Percentiles rank a stretch among this genome's conserved stretches.
phyloP scores from a whole-genome alignment of 1,139 yeast genomes.

The Yamadazyma taylorii region DNA sequence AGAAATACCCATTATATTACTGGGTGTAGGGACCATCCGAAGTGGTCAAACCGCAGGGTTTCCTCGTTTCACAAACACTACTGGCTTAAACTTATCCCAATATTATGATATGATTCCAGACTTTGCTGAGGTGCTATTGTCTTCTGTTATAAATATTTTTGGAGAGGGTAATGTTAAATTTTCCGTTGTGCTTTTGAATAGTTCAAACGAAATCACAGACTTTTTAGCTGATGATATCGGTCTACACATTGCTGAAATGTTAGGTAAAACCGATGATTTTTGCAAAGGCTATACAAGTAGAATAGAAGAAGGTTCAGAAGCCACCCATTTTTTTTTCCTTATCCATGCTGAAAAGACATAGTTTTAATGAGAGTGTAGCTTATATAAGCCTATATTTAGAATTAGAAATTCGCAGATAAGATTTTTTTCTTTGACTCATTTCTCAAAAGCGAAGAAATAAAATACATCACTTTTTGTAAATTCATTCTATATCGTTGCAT shows the following conservation, averaged over 20 bases:
- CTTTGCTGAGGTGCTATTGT: conserved; percentile 24
- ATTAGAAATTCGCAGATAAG: not conserved
- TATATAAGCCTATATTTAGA: too few species aligned
- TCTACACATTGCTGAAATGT: conserved; percentile 32
- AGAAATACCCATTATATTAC: conserved; percentile 32
- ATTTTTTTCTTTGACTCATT: conserved; percentile 8
- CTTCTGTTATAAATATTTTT: conserved; percentile 27
- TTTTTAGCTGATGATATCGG: conserved; percentile 33
- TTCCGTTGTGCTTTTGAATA: conserved; percentile 30
- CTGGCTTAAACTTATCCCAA: conserved; percentile 19
- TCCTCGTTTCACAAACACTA: conserved; percentile 17
- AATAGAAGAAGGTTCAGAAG: conserved; percentile 17
- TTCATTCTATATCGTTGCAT: too few species aligned
- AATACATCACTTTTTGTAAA: too few species aligned
- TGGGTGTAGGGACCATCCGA: conserved; percentile 21
- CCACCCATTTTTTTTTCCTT: conserved; percentile 32
- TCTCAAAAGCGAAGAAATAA: not conserved
- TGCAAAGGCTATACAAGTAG: conserved; percentile 23
- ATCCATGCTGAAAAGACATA: conserved; percentile 29
- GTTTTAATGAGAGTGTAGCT: too few species aligned
- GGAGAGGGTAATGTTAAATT: conserved; percentile 37
- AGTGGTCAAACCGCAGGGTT: conserved; percentile 17
- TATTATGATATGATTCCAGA: conserved; percentile 28
- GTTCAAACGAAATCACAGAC: conserved; percentile 32
- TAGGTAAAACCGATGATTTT: conserved; percentile 34